A percentile compares a stretch with the other conserved stretches of the same genome.
These are phyloP conservation scores for Eucalyptus cloeziana DNA, from an alignment of 345 rosid species.

Conservation along the genomic window DNA sequence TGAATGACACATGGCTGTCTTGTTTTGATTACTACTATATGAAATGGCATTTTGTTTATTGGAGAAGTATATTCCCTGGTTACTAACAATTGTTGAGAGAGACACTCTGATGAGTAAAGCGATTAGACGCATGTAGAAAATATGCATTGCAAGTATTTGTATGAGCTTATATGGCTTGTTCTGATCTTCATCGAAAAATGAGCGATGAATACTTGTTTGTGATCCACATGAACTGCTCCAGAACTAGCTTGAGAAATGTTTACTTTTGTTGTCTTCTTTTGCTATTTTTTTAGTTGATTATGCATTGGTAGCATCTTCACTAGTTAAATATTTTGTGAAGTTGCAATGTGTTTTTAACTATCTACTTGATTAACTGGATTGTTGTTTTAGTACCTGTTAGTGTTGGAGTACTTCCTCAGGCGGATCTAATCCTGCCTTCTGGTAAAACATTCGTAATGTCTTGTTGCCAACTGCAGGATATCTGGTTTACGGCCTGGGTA, in stretches of 20 bases:
- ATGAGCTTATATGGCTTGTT: neutral
- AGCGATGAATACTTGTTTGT: neutral
- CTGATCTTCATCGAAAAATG: neutral
- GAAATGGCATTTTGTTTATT: neutral
- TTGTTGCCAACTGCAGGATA: neutral
- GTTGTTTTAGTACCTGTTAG: neutral
- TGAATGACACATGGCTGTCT: neutral
- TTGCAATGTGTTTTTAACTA: neutral
- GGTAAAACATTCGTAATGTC: neutral
- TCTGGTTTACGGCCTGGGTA: neutral
- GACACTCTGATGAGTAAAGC: neutral
- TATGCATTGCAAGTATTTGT: neutral
- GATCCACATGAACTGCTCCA: neutral
- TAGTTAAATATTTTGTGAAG: neutral
- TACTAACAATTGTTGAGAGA: neutral
- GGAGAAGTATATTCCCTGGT: neutral
- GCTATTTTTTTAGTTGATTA: neutral
- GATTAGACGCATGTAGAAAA: neutral
- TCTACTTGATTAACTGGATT: neutral
- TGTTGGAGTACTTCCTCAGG: neutral
- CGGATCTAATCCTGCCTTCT: neutral
- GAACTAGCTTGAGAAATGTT: neutral
- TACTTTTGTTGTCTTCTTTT: neutral
- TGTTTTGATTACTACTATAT: neutral
- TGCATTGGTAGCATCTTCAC: neutral